phyloP scores from a whole-genome alignment of 2,329 filamentous ascomycete genomes.

The Xylaria sp. region DNA sequence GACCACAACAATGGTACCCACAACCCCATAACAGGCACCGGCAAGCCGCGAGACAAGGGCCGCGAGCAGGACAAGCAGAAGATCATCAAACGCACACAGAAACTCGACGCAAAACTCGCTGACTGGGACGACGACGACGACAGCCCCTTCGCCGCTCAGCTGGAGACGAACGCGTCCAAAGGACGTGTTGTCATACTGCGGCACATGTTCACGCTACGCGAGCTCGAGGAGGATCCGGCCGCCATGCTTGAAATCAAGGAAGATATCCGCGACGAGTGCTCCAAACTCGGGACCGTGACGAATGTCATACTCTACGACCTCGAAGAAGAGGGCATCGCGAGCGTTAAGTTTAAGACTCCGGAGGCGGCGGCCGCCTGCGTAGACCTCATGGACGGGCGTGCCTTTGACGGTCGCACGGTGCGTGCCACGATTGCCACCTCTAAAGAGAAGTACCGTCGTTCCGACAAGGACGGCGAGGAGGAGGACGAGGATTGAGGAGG shows the following conservation, averaged over 20 bases:
- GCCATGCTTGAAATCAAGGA: slow-evolving; percentile 92
- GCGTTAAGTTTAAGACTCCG: slow-evolving; percentile 80
- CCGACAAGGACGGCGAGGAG: slow-evolving; percentile 61
- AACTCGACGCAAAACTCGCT: slow-evolving; percentile 88
- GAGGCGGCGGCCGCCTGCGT: slow-evolving; percentile 80
- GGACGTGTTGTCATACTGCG: slow-evolving; percentile 89
- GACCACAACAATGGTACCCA: slow-evolving; percentile 9
- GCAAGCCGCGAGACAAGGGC: slow-evolving; percentile 58
- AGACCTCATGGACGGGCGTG: slow-evolving; percentile 80
- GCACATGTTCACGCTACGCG: slow-evolving; percentile 90
- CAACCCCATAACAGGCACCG: slow-evolving; percentile 57
- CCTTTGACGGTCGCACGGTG: slow-evolving; percentile 78
- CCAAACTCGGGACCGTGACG: slow-evolving; percentile 86
- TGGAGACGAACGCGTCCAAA: slow-evolving; percentile 66
- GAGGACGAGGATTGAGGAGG: slow-evolving; percentile 39
- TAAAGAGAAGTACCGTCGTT: slow-evolving; percentile 78
- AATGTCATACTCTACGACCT: slow-evolving; percentile 92
- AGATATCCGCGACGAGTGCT: slow-evolving; percentile 90
- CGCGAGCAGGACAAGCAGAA: slow-evolving; percentile 82
- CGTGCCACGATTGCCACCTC: slow-evolving; percentile 78
- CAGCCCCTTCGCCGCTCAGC: slow-evolving; percentile 59
- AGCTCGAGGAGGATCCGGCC: slow-evolving; percentile 85
- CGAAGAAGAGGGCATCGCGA: slow-evolving; percentile 85
- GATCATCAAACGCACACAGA: slow-evolving; percentile 90
- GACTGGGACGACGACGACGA: slow-evolving; percentile 93